Evolutionary conservation across 2,329 filamentous ascomycete species (phyloP).

Genomic region (Paecilomyces variotii): DNA sequence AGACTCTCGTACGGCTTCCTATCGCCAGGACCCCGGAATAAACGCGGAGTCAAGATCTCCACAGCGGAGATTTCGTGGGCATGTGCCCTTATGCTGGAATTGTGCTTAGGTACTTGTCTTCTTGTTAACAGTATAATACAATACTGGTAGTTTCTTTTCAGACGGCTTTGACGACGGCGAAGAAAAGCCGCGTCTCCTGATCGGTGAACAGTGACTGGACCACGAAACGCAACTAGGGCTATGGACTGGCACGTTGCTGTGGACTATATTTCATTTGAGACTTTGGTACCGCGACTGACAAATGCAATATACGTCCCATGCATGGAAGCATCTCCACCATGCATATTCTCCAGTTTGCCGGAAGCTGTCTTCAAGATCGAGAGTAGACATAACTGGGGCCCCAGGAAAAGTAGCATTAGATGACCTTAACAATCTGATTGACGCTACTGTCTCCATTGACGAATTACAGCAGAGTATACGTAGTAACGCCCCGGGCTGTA

Average conservation of each 20-base stretch:
- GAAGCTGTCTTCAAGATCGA: background rate
- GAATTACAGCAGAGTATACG: no score
- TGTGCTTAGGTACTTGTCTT: background rate
- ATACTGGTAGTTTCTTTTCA: background rate
- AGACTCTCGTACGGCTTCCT: background rate
- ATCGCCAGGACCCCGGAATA: background rate
- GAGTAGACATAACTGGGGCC: background rate
- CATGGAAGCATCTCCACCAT: background rate
- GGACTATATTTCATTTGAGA: background rate
- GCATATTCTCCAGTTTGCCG: background rate
- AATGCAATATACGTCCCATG: background rate
- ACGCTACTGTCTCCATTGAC: no score
- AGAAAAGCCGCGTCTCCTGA: background rate
- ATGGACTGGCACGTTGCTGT: background rate
- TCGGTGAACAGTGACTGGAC: background rate
- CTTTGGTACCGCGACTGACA: background rate
- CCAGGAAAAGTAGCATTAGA: no score
- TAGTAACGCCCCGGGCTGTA: background rate
- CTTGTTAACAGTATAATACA: background rate
- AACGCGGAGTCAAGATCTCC: background rate
- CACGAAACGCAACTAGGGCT: background rate
- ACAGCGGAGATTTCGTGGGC: background rate
- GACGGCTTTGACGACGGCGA: background rate
- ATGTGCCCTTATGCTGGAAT: background rate
- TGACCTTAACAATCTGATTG: no score